A percentile compares a stretch with the other conserved stretches of the same genome.
phyloP scores from a whole-genome alignment of 352 stramenopile species.

The Albugo laibachii region DNA sequence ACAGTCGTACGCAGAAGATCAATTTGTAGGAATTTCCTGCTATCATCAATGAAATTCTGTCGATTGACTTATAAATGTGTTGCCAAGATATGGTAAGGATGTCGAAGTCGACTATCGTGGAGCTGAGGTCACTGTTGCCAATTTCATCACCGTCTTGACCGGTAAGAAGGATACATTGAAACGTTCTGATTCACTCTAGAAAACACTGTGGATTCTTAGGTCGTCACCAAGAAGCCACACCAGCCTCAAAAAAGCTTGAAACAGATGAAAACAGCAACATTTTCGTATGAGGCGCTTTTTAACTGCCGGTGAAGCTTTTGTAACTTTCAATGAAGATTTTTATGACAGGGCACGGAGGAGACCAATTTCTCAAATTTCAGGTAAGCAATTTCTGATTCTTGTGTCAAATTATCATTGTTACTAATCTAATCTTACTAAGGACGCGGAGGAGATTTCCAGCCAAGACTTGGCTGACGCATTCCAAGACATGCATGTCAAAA shows the following conservation, averaged over 20 bases:
- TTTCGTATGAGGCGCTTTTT: slow-evolving; percentile 15
- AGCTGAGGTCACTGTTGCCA: slow-evolving; percentile 91
- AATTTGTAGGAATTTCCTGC: slow-evolving; percentile 29
- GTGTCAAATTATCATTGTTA: background rate
- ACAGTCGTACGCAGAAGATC: slow-evolving; percentile 77
- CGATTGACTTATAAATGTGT: background rate
- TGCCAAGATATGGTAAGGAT: slow-evolving; percentile 63
- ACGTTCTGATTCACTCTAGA: background rate
- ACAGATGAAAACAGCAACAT: slow-evolving; percentile 80
- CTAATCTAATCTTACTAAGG: slow-evolving; percentile 13
- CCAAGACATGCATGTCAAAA: slow-evolving; percentile 87
- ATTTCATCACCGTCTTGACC: slow-evolving; percentile 90
- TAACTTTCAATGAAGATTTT: slow-evolving; percentile 29
- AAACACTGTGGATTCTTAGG: slow-evolving; percentile 16
- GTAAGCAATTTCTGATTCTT: slow-evolving; percentile 5
- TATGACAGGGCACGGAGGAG: slow-evolving; percentile 90
- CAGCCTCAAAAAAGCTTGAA: slow-evolving; percentile 76
- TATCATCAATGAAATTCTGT: background rate
- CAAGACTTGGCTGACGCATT: slow-evolving; percentile 86
- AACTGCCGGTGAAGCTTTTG: too few relatives aligned
- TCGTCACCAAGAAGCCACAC: slow-evolving; percentile 70
- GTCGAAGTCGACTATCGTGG: slow-evolving; percentile 90
- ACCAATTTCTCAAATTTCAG: slow-evolving; percentile 98
- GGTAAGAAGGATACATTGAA: slow-evolving; percentile 10
- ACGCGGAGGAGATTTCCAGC: slow-evolving; percentile 92